Base-by-base conservation (phyloP, 192 early-diverging fungal genomes). In the Podila verticillata region DNA sequence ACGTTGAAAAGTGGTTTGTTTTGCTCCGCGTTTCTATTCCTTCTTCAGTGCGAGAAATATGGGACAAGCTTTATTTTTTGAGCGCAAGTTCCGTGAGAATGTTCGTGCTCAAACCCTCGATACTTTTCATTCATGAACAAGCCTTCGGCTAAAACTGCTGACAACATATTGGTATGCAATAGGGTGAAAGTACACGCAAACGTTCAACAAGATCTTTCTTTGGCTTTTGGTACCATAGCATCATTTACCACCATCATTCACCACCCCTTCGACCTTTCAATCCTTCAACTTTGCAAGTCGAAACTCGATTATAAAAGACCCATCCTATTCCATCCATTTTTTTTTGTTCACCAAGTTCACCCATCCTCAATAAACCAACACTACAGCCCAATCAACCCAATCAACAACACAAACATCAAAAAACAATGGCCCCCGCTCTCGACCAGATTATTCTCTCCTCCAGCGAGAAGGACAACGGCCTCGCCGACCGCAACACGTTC, bases 401-500 rank as follows among this genome's bases (percentile, higher is more conserved):
- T 9, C 44, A 47, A 63, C 17, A 66, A 79, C 44, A 47, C 70
- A 34, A 35, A 17, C 19, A 48, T 7, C 61, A 59, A 63, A 19
- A 29, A 72, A 68, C 15, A 72, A 80, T 80, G 77, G 58, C 77
- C 35, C 69, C 77, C 28, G 12, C 65, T 32, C 31, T 62, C 30
- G 77, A 80, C 30, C 63, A 64, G 6, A 61, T 80, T 32, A 64
- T 80, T 34, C 70, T 80, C 51, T 72, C 65, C 26, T 57, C 70
- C 57, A 60, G 48, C 13, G 65, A 67, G 30, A 67, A 67, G 54
- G 77, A 80, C 26, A 60, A 65, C 19, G 58, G 63, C 17, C 49
- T 80, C 20, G 70, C 77, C 13, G 77, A 80, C 54, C 77, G 77
- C 65, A 80, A 80, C 70, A 80, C 77, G 34, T 54, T 62, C 31